Conservation (phyloP, 805 yeast species). For the Ascoidea asiatica region DNA sequence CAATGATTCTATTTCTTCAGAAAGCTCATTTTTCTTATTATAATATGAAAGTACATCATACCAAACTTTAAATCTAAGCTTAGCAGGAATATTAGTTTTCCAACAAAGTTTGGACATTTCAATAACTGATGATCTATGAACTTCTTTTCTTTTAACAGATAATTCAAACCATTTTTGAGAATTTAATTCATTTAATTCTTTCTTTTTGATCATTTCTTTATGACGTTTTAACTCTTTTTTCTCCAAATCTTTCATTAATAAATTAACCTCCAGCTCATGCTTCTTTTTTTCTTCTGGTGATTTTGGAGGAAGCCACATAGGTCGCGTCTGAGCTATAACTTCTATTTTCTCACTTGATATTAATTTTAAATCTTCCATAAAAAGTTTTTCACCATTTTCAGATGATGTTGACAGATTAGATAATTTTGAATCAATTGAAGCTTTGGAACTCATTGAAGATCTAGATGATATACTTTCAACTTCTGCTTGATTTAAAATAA, state of each 20-base stretch:
- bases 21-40: conserved; percentile 1
- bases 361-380: conserved; percentile 42
- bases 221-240: conserved; percentile 8
- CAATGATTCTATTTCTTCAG: conserved; percentile 1
- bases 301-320: conserved; percentile 64
- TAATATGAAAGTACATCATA: conserved; percentile 7
- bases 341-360: conserved; percentile 49
- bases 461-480: background rate
- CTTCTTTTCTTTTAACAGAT: conserved; percentile 8
- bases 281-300: conserved; percentile 31
- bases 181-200: conserved; percentile 5
- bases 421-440: conserved; percentile 4
- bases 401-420: conserved; percentile 1
- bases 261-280: conserved; percentile 44
- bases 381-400: background rate
- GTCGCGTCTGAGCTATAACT: conserved; percentile 46
- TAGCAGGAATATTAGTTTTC: conserved; percentile 9
- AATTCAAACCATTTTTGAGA: conserved; percentile 12
- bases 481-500: conserved; percentile 8
- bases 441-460: background rate
- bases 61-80: conserved; percentile 8
- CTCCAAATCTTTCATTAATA: conserved; percentile 9
- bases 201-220: conserved; percentile 6
- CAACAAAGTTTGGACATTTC: conserved; percentile 9
- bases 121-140: conserved; percentile 8